These are phyloP conservation scores for Rutstroemia sp. DNA, from an alignment of 2,329 filamentous ascomycete species.

Conservation along the genomic window DNA sequence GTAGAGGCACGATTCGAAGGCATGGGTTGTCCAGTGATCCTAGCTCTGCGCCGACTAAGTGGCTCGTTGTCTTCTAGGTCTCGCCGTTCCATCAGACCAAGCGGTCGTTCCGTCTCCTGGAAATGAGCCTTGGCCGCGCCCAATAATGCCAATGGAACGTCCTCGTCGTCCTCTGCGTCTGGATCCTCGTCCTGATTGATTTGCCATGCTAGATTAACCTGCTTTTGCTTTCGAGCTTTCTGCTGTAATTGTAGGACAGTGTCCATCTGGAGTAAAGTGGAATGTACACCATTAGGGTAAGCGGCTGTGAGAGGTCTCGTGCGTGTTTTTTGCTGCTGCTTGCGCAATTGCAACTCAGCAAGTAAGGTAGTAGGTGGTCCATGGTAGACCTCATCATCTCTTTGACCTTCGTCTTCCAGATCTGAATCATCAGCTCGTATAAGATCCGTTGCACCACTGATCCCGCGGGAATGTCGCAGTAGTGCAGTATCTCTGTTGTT, in stretches of 20 bases:
- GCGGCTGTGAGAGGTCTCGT: slow-evolving; percentile 58
- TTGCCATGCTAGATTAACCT: slow-evolving; percentile 88
- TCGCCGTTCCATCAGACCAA: slow-evolving; percentile 72
- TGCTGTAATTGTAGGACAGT: slow-evolving; percentile 81
- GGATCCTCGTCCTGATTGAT: slow-evolving; percentile 44
- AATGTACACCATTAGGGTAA: slow-evolving; percentile 73
- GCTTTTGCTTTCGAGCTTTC: slow-evolving; percentile 64
- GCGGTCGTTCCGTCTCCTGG: slow-evolving; percentile 52
- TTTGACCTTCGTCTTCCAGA: slow-evolving; percentile 37
- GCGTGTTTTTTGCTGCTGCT: slow-evolving; percentile 77
- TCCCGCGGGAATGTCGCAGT: slow-evolving; percentile 12
- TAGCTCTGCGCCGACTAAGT: slow-evolving; percentile 26
- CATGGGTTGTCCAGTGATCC: slow-evolving; percentile 23
- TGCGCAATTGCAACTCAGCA: slow-evolving; percentile 85
- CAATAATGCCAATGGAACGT: slow-evolving; percentile 80
- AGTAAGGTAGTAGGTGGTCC: slow-evolving; percentile 83
- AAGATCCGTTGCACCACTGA: slow-evolving; percentile 13
- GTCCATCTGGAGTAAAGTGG: slow-evolving; percentile 84
- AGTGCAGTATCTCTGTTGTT: slow-evolving; percentile 17
- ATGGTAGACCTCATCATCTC: slow-evolving; percentile 44
- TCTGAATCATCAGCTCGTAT: slow-evolving; percentile 26
- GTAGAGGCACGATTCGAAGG: slow-evolving; percentile 20
- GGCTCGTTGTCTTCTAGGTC: slow-evolving; percentile 92
- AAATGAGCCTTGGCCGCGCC: slow-evolving; percentile 44
- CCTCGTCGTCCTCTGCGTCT: slow-evolving; percentile 59